These are phyloP conservation scores for Laguncularia racemosa DNA, from an alignment of 345 rosid species.

Conservation along the genomic window DNA sequence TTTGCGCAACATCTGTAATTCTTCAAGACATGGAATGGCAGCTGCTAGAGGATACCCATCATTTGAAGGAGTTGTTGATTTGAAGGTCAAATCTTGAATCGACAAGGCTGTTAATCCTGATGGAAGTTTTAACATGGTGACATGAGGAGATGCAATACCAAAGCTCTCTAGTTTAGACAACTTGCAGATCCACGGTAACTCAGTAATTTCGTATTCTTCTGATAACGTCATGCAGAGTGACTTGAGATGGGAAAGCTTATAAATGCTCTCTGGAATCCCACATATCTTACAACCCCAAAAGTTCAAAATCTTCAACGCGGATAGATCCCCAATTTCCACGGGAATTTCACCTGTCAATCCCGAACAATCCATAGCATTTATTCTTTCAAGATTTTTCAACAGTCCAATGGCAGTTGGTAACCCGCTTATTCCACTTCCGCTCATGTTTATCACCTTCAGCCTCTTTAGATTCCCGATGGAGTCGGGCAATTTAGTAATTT, in stretches of 20 bases:
- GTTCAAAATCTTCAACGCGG: background rate
- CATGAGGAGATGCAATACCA: too few relatives aligned
- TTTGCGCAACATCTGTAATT: too few relatives aligned
- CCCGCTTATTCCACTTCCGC: background rate
- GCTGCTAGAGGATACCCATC: too few relatives aligned
- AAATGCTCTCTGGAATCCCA: too few relatives aligned
- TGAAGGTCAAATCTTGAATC: too few relatives aligned
- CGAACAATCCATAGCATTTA: background rate
- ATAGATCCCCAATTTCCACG: background rate
- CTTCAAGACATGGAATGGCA: too few relatives aligned
- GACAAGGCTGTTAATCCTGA: too few relatives aligned
- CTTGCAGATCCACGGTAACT: background rate
- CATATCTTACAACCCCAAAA: background rate
- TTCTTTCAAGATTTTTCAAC: conserved; percentile 1
- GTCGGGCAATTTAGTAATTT: background rate
- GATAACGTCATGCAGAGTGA: too few relatives aligned
- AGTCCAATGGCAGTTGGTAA: background rate
- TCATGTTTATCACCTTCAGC: background rate
- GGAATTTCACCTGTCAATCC: background rate
- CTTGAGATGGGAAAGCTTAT: too few relatives aligned
- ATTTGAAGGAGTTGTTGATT: too few relatives aligned
- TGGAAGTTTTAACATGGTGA: too few relatives aligned
- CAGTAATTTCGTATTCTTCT: background rate
- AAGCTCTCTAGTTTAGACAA: background rate
- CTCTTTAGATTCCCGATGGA: background rate